phyloP scores from a whole-genome alignment of 83 land plant genomes.

The Picea engelmannii region DNA sequence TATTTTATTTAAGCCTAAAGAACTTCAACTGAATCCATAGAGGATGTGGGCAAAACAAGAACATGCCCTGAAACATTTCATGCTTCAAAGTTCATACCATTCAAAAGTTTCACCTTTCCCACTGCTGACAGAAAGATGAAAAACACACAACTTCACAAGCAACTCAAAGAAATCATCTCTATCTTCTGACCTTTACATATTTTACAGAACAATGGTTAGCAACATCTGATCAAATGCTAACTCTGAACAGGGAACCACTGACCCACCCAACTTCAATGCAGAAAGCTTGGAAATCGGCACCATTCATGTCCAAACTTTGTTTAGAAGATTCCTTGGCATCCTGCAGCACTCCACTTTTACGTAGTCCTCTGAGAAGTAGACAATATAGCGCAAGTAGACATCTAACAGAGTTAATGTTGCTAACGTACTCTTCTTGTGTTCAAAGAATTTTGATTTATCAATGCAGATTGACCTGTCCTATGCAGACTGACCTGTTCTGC shows the following conservation, averaged over 20 bases:
- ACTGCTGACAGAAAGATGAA: no score
- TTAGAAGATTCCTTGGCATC: background rate
- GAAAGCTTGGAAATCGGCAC: background rate
- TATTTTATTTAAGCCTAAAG: no score
- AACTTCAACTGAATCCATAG: no score
- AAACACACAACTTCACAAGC: no score
- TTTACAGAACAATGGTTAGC: conserved; percentile 15
- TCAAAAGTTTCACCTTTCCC: no score
- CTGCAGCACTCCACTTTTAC: background rate
- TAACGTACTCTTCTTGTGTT: conserved; percentile 12
- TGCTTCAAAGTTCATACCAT: no score
- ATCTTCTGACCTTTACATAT: conserved; percentile 14
- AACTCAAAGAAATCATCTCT: no score
- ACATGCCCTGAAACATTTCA: no score
- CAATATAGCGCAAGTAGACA: background rate
- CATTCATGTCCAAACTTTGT: background rate
- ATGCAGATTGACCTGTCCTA: conserved; percentile 2
- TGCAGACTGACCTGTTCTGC: conserved; percentile 10
- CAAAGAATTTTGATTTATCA: background rate
- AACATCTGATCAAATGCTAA: background rate
- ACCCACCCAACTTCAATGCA: background rate
- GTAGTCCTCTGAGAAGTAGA: background rate
- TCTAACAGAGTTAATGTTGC: conserved; percentile 9
- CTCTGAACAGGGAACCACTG: conserved; percentile 1
- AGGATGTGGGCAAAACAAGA: no score